Evolutionary conservation across 106 monocot genomes (phyloP).

Genomic region (Phalaenopsis equestris): DNA sequence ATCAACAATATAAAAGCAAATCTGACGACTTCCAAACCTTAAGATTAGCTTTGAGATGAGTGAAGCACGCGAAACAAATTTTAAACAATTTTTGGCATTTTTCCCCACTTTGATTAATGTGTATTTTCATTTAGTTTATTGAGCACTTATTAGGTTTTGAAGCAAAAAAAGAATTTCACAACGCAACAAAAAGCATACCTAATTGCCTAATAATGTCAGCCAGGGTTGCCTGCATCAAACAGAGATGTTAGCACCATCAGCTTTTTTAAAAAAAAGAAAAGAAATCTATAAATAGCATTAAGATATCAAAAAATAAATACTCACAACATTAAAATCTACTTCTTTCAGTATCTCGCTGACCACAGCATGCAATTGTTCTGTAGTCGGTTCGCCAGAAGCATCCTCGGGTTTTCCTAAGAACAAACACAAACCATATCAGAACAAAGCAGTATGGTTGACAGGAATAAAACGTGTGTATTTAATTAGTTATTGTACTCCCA

Average conservation of each 20-base stretch:
- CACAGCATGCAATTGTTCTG: constrained; percentile 57
- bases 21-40: too few relatives aligned
- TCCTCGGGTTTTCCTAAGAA: constrained; percentile 13
- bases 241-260: constrained; percentile 6
- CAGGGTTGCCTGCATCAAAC: constrained; percentile 61
- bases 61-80: too few relatives aligned
- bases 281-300: background rate
- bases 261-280: background rate
- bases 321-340: constrained; percentile 64
- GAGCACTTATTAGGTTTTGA: background rate
- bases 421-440: background rate
- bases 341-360: constrained; percentile 65
- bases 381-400: constrained; percentile 35
- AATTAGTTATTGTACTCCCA: too few relatives aligned
- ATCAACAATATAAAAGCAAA: too few relatives aligned
- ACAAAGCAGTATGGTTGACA: background rate
- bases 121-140: background rate
- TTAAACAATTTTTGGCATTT: too few relatives aligned
- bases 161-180: background rate
- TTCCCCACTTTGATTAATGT: background rate
- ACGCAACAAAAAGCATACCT: constrained; percentile 32
- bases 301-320: background rate
- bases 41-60: too few relatives aligned
- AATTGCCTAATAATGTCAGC: constrained; percentile 91
- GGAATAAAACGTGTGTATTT: too few relatives aligned